A percentile compares a stretch with the other conserved stretches of the same genome.
Evolutionary conservation across 129 eudicot genomes (phyloP).

Genomic region (Scalesia atractyloides): DNA sequence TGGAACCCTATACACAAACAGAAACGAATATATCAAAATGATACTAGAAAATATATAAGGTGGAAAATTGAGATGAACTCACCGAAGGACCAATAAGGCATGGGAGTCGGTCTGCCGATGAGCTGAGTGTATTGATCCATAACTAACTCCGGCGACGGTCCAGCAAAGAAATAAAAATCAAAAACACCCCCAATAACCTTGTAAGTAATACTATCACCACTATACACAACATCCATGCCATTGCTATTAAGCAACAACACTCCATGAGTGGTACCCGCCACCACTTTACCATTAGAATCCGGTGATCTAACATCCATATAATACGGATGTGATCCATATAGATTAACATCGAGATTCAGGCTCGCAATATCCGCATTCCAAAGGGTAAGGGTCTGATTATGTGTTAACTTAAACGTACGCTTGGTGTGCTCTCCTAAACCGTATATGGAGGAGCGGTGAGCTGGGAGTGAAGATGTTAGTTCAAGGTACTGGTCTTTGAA

Average conservation of each 20-base stretch:
- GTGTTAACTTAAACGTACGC: slow-evolving; percentile 50
- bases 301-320: slow-evolving; percentile 78
- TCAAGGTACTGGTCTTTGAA: slow-evolving; percentile 74
- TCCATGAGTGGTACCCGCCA: slow-evolving; percentile 62
- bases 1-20: slow-evolving; percentile 63
- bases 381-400: slow-evolving; percentile 65
- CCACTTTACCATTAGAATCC: slow-evolving; percentile 26
- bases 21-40: background rate
- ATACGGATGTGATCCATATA: slow-evolving; percentile 89
- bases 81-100: slow-evolving; percentile 97
- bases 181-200: slow-evolving; percentile 83
- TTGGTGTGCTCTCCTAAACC: slow-evolving; percentile 91
- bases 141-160: slow-evolving; percentile 62
- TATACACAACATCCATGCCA: slow-evolving; percentile 78
- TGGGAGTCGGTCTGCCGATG: slow-evolving; percentile 75
- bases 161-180: slow-evolving; percentile 75
- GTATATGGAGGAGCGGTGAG: slow-evolving; percentile 56
- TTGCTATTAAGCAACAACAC: slow-evolving; percentile 79
- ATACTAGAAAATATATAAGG: no score
- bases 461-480: slow-evolving; percentile 70
- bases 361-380: slow-evolving; percentile 74
- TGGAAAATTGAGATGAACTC: slow-evolving; percentile 11
- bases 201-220: slow-evolving; percentile 70
- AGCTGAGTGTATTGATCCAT: slow-evolving; percentile 80
- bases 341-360: slow-evolving; percentile 50